Evolutionary conservation across 192 early-diverging fungal species (phyloP), one percentile per base, ranked within the genome.

Genomic region (Coemansia sp.): DNA sequence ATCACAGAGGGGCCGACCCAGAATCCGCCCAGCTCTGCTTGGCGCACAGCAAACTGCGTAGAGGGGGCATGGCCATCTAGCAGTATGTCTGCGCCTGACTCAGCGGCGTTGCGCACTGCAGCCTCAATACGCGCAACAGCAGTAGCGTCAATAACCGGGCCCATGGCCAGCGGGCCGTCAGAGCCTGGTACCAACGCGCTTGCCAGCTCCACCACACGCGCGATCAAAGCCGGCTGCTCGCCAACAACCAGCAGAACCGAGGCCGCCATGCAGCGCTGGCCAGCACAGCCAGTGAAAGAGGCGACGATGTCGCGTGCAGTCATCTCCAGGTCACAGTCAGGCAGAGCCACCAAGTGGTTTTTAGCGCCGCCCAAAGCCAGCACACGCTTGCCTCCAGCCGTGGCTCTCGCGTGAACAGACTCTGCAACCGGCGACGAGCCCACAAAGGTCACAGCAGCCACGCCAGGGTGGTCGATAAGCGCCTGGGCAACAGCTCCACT

Each of bases 341-440:
- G 88, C 17, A 85, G 73, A 24, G 92, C 92, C n/a, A 94, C 86
- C 63, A 94, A 83, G 39, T 93, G 92, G 78, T 94, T 94, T 85
- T 88, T 90, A 41, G 87, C 87, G 11, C 86, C 87, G 53, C 91
- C 92, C 36, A 94, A 80, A 16, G 89, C 88, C 64, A 93, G 77
- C 51, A 89, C 88, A 11, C 92, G 87, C 68, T 94, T 94, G 71
- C 86, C 86, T 40, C 86, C 62, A 10, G 39, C 61, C 17, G 84
- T 69, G 39, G 85, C 85, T 41, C 81, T 61, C 39, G 75, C 63
- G 17, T 80, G 70, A 0, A 93, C 75, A 29, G 80, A 35, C 66
- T 90, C 87, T 3, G 92, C 92, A n/a, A 94, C 87, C n/a, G 79
- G 79, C 4, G 92, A 89, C 0, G 92, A 91, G 33, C 93, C 93